Evolutionary conservation across 495 filamentous ascomycete species (phyloP), one percentile per base, ranked within the genome.

Genomic region (Glarea lozoyensis): DNA sequence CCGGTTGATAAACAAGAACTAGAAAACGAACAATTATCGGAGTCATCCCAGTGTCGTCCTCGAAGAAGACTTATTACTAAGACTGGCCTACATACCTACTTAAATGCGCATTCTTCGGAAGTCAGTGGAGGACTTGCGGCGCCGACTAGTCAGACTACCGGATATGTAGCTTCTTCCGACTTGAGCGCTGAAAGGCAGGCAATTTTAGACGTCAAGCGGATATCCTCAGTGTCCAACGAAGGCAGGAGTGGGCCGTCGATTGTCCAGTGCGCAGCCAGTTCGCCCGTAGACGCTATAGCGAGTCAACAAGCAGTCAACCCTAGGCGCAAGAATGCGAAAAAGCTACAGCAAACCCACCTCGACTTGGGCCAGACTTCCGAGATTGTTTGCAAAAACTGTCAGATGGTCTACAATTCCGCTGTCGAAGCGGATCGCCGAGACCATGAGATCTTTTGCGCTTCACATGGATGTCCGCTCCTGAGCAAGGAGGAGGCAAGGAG

Each of bases 381-480:
- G 13, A 35, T 11, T 12, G 10, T 15, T 16, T 52, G 49, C 29
- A 31, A 35, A 5, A 33, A 34, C 5, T 52, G 49, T 20, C 16
- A 18, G 1, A 47, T 52, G 44, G n/a, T 15, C 0, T 52, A 48
- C 33, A 52, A 52, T 24, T 13, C 32, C 2, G 37, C 49, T 27
- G 20, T 31, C 13, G 5, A 11, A 7, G 29, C 13, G 3, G 48
- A 51, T 24, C 12, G 31, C n/a, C 15, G n/a, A 7, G 29, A 1
- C 2, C 35, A 37, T 19, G 16, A 7, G 5, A n/a, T 9, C 19
- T 37, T 5, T 19, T 37, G 35, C 35, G n/a, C 7, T 20, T 19
- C 4, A n/a, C 17, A 21, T 19, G 35, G 17, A 10, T 5, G 10
- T 6, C 32, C 7, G 6, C 6, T 11, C 6, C 15, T 35, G 7